Conservation (phyloP, 805 yeast species). For the Huiozyma sinensis region DNA sequence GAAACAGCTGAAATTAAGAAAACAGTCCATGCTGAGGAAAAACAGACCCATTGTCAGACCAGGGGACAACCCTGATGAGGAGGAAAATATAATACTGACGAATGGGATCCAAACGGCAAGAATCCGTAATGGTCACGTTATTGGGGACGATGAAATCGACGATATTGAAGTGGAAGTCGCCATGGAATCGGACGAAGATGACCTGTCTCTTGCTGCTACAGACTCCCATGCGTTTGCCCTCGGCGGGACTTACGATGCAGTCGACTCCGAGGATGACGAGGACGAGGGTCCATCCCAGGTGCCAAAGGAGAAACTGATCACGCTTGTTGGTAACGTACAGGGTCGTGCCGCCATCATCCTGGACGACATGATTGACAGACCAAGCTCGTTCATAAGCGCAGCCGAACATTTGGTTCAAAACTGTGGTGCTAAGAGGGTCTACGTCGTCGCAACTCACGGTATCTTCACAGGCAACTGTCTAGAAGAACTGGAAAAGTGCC, state of each 20-base stretch:
- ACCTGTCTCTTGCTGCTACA: conserved; percentile 10
- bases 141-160: conserved; percentile 60
- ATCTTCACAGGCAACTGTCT: conserved; percentile 81
- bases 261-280: conserved; percentile 75
- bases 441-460: conserved; percentile 92
- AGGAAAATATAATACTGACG: conserved; percentile 57
- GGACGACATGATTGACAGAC: conserved; percentile 96
- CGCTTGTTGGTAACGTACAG: conserved; percentile 92
- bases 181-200: conserved; percentile 24
- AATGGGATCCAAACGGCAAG: conserved; percentile 90
- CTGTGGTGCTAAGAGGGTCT: conserved; percentile 91
- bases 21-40: conserved; percentile 39
- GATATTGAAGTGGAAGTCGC: conserved; percentile 23
- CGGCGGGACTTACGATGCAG: conserved; percentile 74
- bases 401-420: conserved; percentile 94
- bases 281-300: conserved; percentile 42
- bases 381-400: conserved; percentile 87
- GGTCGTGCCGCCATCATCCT: conserved; percentile 85
- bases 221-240: conserved; percentile 45
- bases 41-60: conserved; percentile 33
- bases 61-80: conserved; percentile 42
- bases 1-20: conserved; percentile 31
- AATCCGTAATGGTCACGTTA: conserved; percentile 93
- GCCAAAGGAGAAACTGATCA: conserved; percentile 69
- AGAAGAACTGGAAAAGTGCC: conserved; percentile 64